A percentile compares a stretch with the other conserved stretches of the same genome.
These are phyloP conservation scores for Lepidium africanum DNA, from an alignment of 345 rosid genomes.

Conservation along the genomic window DNA sequence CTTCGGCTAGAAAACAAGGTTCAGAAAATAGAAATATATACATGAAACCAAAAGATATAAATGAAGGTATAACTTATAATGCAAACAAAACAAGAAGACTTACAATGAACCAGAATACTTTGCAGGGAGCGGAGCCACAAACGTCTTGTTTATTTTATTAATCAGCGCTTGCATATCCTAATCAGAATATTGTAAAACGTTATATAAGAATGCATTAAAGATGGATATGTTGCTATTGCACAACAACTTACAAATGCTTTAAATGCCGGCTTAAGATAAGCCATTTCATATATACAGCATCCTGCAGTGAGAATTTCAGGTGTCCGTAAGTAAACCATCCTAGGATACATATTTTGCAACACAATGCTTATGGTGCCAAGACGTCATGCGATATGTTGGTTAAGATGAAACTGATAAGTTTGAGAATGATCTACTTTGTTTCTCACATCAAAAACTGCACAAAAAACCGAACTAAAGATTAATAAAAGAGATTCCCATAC, in stretches of 20 bases:
- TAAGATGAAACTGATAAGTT: neutral
- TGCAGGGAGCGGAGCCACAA: conserved; percentile 84
- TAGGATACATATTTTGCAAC: neutral
- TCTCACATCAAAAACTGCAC: neutral
- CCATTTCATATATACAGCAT: conserved; percentile 91
- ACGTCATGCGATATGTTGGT: neutral
- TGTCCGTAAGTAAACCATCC: neutral
- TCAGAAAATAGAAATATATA: neutral
- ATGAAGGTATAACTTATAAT: neutral
- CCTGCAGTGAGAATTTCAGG: conserved; percentile 41
- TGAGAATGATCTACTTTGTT: neutral
- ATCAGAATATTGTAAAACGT: neutral
- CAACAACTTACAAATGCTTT: conserved; percentile 78
- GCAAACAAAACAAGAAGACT: conserved; percentile 23
- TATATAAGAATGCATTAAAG: neutral
- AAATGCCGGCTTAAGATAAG: conserved; percentile 77
- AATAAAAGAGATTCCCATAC: neutral
- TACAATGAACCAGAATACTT: conserved; percentile 81
- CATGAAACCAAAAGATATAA: neutral
- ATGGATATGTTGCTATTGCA: neutral
- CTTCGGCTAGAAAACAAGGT: conserved; percentile 48
- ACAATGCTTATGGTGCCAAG: neutral
- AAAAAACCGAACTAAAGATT: neutral
- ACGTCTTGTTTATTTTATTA: conserved; percentile 79
- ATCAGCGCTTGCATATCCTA: conserved; percentile 98